A percentile compares a stretch with the other conserved stretches of the same genome.
phyloP scores from a whole-genome alignment of 345 rosid species.

The Populus alba region DNA sequence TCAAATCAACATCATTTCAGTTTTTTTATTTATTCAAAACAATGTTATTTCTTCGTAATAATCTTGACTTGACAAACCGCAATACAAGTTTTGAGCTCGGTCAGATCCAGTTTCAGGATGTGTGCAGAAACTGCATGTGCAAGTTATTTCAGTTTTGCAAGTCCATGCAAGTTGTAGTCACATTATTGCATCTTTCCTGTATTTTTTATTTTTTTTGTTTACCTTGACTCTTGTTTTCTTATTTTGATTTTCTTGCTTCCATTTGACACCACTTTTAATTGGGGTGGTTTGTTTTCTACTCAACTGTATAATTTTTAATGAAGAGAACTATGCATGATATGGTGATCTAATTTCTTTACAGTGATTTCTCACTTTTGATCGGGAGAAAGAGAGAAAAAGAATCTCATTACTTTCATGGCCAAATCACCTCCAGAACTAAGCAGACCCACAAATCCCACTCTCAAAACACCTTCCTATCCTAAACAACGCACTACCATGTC shows the following conservation, averaged over 20 bases:
- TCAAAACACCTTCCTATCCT: background rate
- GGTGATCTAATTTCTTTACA: background rate
- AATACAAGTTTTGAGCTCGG: no score
- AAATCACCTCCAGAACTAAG: constrained; percentile 1
- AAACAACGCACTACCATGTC: constrained; percentile 3
- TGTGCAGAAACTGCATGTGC: background rate
- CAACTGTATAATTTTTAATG: background rate
- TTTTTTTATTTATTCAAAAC: no score
- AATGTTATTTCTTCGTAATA: no score
- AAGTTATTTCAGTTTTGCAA: background rate
- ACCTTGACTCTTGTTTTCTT: background rate
- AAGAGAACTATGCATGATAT: background rate
- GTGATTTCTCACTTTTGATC: background rate
- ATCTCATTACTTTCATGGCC: constrained; percentile 1
- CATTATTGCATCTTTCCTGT: background rate
- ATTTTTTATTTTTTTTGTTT: background rate
- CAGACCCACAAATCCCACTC: background rate
- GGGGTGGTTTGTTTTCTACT: background rate
- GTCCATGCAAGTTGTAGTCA: background rate
- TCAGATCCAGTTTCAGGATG: no score
- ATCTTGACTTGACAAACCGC: no score
- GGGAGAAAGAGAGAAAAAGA: background rate
- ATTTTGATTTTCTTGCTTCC: background rate
- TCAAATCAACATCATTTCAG: no score
- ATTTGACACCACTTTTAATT: background rate